These are phyloP conservation scores for Flagelloscypha sp. DNA, from an alignment of 768 basidiomycete species.

Conservation along the genomic window DNA sequence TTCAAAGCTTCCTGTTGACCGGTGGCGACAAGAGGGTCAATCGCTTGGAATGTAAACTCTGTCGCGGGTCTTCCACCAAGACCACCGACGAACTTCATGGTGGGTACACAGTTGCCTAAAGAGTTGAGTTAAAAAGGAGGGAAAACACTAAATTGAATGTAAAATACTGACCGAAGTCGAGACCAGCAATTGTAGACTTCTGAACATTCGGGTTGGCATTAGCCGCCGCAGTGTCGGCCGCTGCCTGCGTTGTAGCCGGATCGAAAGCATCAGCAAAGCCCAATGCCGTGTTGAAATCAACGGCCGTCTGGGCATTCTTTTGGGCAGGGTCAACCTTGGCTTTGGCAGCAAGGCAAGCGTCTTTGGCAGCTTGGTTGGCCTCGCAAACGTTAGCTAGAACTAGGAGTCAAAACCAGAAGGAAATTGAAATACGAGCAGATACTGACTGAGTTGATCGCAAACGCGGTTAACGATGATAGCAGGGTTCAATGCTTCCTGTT, in stretches of 20 bases:
- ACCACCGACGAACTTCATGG: neutral
- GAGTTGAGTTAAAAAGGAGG: too few relatives aligned
- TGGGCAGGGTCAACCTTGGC: neutral
- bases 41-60: conserved; percentile 3
- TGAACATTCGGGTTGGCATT: neutral
- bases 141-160: too few relatives aligned
- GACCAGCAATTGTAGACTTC: conserved; percentile 1
- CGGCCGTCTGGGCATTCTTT: neutral
- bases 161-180: conserved; percentile 2
- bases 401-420: too few relatives aligned
- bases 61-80: conserved; percentile 2
- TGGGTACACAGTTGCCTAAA: neutral
- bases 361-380: neutral
- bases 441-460: conserved; percentile 1
- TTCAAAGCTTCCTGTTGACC: conserved; percentile 2
- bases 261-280: conserved; percentile 1
- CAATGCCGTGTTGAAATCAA: conserved; percentile 2
- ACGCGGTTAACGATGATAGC: conserved; percentile 2
- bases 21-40: neutral
- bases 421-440: too few relatives aligned
- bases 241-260: too few relatives aligned
- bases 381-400: neutral
- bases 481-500: conserved; percentile 1
- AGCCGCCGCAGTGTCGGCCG: neutral
- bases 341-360: conserved; percentile 1